Conservation (phyloP, 148 eudicot species). For the Rhododendron simsii region DNA sequence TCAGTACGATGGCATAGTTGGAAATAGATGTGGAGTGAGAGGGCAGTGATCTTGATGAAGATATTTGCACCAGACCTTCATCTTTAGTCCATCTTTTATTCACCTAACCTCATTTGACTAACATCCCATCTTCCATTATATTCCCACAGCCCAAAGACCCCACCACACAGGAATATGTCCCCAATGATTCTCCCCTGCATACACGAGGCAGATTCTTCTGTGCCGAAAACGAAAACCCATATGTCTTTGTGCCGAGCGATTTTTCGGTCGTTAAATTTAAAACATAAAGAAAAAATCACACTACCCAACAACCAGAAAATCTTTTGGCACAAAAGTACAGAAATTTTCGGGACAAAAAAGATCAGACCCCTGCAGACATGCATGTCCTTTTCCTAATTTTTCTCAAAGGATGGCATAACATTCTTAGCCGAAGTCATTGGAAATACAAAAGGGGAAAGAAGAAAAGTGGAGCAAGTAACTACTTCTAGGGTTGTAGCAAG, state of each 20-base stretch:
- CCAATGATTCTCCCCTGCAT: neutral
- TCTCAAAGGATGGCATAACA: neutral
- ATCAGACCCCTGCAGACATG: neutral
- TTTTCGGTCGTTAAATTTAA: no score
- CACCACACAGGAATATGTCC: neutral
- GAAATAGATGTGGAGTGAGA: neutral
- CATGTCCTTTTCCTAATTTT: neutral
- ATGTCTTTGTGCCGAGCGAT: no score
- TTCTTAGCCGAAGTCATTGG: neutral
- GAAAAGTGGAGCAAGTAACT: neutral
- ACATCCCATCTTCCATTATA: neutral
- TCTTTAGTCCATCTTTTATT: neutral
- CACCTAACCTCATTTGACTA: neutral
- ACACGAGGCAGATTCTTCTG: no score
- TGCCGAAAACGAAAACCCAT: no score
- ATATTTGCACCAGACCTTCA: neutral
- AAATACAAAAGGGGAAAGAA: neutral
- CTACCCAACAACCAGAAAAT: fast-evolving
- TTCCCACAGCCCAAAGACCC: neutral
- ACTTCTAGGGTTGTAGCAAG: neutral
- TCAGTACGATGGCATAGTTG: neutral
- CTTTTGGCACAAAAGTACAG: fast-evolving
- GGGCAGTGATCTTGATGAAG: neutral
- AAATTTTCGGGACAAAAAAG: no score
- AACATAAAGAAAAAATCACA: no score